A percentile compares a stretch with the other conserved stretches of the same genome.
These are phyloP conservation scores for Coniferiporia sulphurascens DNA, from an alignment of 1,284 basidiomycete species.

Conservation along the genomic window DNA sequence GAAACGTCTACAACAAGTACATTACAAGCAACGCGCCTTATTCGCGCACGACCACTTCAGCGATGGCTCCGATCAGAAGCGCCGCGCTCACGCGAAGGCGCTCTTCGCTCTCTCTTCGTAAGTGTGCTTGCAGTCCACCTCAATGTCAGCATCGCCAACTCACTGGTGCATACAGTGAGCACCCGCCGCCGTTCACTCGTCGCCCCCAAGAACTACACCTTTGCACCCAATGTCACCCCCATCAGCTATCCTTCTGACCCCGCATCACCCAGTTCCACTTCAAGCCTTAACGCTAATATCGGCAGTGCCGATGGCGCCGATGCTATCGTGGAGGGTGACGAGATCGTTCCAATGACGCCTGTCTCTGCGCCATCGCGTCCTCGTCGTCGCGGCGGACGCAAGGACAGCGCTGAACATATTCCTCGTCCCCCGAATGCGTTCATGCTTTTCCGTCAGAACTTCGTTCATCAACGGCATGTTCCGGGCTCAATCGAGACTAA, in stretches of 20 bases:
- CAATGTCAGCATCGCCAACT: neutral
- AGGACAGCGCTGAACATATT: constrained; percentile 57
- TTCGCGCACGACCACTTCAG: neutral
- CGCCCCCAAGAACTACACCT: constrained; percentile 49
- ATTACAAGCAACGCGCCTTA: neutral
- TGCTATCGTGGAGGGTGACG: neutral
- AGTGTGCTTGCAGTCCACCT: constrained; percentile 21
- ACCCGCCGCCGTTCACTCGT: constrained; percentile 21
- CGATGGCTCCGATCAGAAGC: neutral
- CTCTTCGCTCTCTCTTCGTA: constrained; percentile 39
- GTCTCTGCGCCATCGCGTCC: constrained; percentile 2
- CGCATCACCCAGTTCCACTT: constrained; percentile 4
- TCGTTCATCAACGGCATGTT: constrained; percentile 76
- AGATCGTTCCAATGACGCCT: constrained; percentile 1
- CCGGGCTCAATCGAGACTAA: constrained; percentile 81
- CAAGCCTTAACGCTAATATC: neutral
- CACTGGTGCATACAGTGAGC: neutral
- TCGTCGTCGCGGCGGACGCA: constrained; percentile 12
- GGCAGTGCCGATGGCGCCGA: neutral
- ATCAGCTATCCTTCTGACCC: constrained; percentile 40
- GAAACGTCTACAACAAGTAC: neutral
- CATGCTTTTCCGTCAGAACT: constrained; percentile 90
- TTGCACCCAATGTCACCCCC: constrained; percentile 70
- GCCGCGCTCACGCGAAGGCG: constrained; percentile 25
- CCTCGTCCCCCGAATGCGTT: constrained; percentile 90